Evolutionary conservation across 106 monocot genomes (phyloP).

Genomic region (Allium cepa): DNA sequence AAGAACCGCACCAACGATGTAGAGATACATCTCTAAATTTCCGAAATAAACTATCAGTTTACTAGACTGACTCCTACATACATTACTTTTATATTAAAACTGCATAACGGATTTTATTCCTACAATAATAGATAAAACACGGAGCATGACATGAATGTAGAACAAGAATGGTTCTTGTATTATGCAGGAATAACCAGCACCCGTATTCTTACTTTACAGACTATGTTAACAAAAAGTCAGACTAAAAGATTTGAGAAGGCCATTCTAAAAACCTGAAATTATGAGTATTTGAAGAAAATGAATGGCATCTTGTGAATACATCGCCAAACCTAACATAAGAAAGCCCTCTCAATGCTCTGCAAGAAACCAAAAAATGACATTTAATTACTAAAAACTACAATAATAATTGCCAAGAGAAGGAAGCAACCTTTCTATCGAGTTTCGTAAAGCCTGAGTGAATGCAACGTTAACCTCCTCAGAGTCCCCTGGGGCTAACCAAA

Average conservation of each 20-base stretch:
- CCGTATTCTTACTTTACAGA: neutral
- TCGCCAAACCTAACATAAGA: slow-evolving; percentile 92
- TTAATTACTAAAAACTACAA: no score
- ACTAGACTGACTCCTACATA: no score
- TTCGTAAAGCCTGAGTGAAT: slow-evolving; percentile 80
- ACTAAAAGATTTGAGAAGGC: neutral
- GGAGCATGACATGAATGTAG: neutral
- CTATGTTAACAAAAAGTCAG: no score
- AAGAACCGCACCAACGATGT: no score
- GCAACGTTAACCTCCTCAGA: slow-evolving; percentile 90
- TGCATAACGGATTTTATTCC: no score
- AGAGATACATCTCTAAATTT: no score
- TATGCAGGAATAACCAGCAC: neutral
- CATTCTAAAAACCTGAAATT: slow-evolving; percentile 55
- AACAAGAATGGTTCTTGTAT: neutral
- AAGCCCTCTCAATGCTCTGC: slow-evolving; percentile 66
- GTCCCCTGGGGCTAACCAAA: slow-evolving; percentile 91
- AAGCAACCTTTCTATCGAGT: slow-evolving; percentile 79
- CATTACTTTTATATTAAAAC: no score
- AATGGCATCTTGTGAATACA: slow-evolving; percentile 71
- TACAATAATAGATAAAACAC: no score
- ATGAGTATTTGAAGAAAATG: slow-evolving; percentile 34
- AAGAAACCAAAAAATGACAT: slow-evolving; percentile 10
- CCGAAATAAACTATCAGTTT: no score
- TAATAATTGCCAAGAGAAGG: no score